Conservation (phyloP, 1,139 yeast genomes). For the Diutina siamensis region DNA sequence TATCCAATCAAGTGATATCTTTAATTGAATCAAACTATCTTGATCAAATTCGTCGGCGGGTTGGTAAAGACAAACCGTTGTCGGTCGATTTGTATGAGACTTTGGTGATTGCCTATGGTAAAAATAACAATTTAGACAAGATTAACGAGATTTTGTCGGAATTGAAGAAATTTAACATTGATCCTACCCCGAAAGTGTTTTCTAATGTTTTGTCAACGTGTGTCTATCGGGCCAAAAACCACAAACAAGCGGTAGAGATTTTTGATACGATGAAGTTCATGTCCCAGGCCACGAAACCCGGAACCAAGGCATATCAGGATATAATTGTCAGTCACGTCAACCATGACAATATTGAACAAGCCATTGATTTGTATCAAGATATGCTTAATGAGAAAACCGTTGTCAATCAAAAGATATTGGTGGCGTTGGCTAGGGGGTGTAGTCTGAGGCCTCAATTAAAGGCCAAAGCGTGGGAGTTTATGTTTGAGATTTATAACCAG, state of each 20-base stretch:
- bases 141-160: constrained; percentile 28
- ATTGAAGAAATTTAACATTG: constrained; percentile 38
- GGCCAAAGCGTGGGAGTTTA: constrained; percentile 64
- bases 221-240: constrained; percentile 40
- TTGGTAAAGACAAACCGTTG: constrained; percentile 12
- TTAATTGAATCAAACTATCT: constrained; percentile 17
- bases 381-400: constrained; percentile 30
- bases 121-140: constrained; percentile 18
- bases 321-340: constrained; percentile 58
- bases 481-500: constrained; percentile 50
- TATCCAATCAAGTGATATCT: constrained; percentile 15
- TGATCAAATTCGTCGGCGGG: constrained; percentile 11
- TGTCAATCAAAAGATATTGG: constrained; percentile 37
- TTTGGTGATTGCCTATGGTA: constrained; percentile 32
- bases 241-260: constrained; percentile 53
- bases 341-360: constrained; percentile 55
- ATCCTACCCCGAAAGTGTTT: constrained; percentile 48
- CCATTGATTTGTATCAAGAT: constrained; percentile 66
- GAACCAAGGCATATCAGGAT: constrained; percentile 53
- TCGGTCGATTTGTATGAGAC: constrained; percentile 21
- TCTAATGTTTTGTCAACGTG: constrained; percentile 59
- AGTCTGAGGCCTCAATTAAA: constrained; percentile 37
- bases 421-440: constrained; percentile 68
- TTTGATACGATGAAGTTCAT: constrained; percentile 83
- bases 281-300: constrained; percentile 55